Evolutionary conservation across 2,329 filamentous ascomycete species (phyloP).

Genomic region (Amauroascus niger): DNA sequence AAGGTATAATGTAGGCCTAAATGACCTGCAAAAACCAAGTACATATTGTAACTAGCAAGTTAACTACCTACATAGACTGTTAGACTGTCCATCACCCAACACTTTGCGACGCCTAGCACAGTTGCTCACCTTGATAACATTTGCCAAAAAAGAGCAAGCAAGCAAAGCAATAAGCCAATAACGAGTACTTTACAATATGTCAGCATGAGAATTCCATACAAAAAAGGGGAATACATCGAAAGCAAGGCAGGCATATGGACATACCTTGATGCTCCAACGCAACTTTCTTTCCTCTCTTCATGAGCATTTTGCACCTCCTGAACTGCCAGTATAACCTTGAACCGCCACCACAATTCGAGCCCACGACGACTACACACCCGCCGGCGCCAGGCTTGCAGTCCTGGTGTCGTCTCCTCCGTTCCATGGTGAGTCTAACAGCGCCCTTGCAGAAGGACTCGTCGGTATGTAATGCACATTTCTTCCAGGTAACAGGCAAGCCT

Average conservation of each 20-base stretch:
- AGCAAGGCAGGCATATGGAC: background rate
- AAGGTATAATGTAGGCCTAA: no score
- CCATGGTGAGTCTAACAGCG: conserved; percentile 36
- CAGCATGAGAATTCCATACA: background rate
- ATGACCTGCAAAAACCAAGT: no score
- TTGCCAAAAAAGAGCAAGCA: conserved; percentile 9
- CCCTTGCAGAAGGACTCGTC: conserved; percentile 36
- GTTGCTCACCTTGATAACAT: background rate
- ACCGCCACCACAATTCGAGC: conserved; percentile 19
- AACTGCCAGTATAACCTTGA: background rate
- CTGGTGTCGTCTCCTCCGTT: conserved; percentile 32
- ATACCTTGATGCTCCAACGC: conserved; percentile 1
- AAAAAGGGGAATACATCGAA: background rate
- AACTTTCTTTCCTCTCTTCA: background rate
- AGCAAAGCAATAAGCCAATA: conserved; percentile 11
- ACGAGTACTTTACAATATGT: conserved; percentile 3
- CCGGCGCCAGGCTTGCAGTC: conserved; percentile 28
- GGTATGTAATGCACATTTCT: conserved; percentile 35
- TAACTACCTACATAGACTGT: no score
- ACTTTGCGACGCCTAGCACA: no score
- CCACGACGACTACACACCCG: conserved; percentile 34
- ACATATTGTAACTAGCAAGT: no score
- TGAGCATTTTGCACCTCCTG: background rate
- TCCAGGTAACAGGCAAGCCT: conserved; percentile 57
- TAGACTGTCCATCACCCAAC: background rate